phyloP scores from a whole-genome alignment of 1,284 basidiomycete genomes.

The Ceratobasidium theobromae region DNA sequence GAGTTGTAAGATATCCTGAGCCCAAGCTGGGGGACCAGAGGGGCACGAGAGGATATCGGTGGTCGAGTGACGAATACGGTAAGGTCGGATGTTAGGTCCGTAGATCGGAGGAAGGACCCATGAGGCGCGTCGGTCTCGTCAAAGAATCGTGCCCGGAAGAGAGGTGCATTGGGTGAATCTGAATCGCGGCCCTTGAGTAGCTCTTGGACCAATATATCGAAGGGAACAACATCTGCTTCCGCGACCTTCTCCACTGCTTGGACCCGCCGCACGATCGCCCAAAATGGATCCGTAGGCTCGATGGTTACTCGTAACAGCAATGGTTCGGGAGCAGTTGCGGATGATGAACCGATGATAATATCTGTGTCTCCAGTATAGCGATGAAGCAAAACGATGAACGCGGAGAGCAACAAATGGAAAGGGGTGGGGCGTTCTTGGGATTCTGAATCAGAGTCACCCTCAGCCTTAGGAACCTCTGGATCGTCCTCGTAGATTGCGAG shows the following conservation, averaged over 20 bases:
- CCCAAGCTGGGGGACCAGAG: conserved; percentile 76
- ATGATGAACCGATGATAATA: conserved; percentile 89
- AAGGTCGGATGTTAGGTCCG: conserved; percentile 86
- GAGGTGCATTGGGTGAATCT: conserved; percentile 57
- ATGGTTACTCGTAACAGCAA: conserved; percentile 84
- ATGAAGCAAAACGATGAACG: conserved; percentile 89
- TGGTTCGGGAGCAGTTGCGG: conserved; percentile 74
- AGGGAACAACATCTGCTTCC: conserved; percentile 79
- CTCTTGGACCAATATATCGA: conserved; percentile 76
- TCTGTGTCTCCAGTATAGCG: conserved; percentile 96
- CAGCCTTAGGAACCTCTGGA: conserved; percentile 39
- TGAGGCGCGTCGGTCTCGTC: conserved; percentile 81
- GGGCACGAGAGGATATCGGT: conserved; percentile 59
- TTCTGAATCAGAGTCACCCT: conserved; percentile 40
- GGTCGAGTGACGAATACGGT: conserved; percentile 78
- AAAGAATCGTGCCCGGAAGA: conserved; percentile 96
- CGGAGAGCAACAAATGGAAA: conserved; percentile 89
- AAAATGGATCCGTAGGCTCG: conserved; percentile 88
- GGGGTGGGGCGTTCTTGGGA: conserved; percentile 64
- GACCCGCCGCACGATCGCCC: conserved; percentile 84
- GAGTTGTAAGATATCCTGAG: conserved; percentile 93
- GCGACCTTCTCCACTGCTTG: conserved; percentile 86
- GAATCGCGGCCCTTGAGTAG: conserved; percentile 60
- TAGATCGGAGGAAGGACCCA: conserved; percentile 75
- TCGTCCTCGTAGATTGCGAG: conserved; percentile 65